Percentiles rank a stretch among this genome's conserved stretches.
Conservation (phyloP, 2,329 filamentous ascomycete genomes). For the Penicillium decumbens region DNA sequence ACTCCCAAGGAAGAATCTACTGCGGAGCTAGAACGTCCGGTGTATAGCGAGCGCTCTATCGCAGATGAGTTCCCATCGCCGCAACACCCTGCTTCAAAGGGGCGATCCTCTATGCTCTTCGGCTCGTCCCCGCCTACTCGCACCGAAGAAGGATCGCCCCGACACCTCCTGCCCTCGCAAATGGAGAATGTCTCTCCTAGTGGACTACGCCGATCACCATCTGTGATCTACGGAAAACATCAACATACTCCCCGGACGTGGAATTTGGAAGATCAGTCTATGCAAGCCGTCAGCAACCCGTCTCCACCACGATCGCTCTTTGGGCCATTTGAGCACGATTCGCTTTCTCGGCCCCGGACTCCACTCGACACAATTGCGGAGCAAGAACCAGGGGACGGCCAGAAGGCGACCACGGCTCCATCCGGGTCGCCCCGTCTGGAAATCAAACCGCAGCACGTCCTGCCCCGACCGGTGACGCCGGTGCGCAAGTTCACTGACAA, state of each 20-base stretch:
- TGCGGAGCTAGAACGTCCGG: constrained; percentile 10
- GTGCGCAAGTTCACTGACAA: constrained; percentile 34
- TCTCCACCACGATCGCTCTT: constrained; percentile 35
- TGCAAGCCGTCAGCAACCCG: constrained; percentile 13
- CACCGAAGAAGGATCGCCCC: constrained; percentile 10
- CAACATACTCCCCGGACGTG: constrained; percentile 25
- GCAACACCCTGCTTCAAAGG: constrained; percentile 28
- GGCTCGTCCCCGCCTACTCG: constrained; percentile 31
- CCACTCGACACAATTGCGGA: constrained; percentile 53
- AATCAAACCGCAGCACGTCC: constrained; percentile 40
- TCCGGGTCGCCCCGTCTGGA: constrained; percentile 33
- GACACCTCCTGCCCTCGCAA: constrained; percentile 15
- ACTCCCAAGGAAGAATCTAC: constrained; percentile 5
- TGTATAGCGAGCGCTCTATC: constrained; percentile 25
- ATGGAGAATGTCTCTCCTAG: constrained; percentile 18
- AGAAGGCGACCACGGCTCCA: constrained; percentile 38
- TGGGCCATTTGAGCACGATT: constrained; percentile 27
- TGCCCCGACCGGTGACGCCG: constrained; percentile 30
- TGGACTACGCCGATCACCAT: constrained; percentile 34
- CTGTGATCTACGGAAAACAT: constrained; percentile 35
- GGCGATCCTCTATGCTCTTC: constrained; percentile 47
- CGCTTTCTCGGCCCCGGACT: constrained; percentile 36
- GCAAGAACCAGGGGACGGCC: constrained; percentile 37
- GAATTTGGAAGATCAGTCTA: constrained; percentile 27
- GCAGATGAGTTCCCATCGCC: constrained; percentile 16